Conservation (phyloP, 352 stramenopile species). For the Globisporangium megalacanthum region DNA sequence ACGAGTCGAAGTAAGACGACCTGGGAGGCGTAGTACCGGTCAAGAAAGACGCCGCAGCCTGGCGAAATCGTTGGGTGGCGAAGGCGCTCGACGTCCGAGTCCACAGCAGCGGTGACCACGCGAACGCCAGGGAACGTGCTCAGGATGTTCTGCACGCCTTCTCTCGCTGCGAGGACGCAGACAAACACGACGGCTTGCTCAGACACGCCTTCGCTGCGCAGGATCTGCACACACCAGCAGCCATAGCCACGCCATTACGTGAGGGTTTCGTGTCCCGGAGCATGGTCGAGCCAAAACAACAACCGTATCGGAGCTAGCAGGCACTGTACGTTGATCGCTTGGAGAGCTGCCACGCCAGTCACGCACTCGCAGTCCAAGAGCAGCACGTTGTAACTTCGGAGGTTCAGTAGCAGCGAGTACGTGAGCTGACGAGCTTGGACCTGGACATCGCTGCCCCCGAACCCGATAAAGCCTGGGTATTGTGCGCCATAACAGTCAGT, state of each 20-base stretch:
- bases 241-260: too few species aligned
- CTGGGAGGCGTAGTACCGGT: background rate
- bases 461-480: slow-evolving; percentile 7
- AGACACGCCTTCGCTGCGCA: slow-evolving; percentile 5
- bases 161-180: slow-evolving; percentile 6
- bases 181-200: slow-evolving; percentile 10
- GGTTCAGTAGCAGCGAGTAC: slow-evolving; percentile 2
- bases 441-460: slow-evolving; percentile 7
- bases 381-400: slow-evolving; percentile 3
- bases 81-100: background rate
- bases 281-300: background rate
- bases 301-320: too few species aligned
- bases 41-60: background rate
- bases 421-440: background rate
- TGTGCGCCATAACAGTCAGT: too few species aligned
- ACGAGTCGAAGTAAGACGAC: background rate
- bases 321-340: slow-evolving; percentile 11
- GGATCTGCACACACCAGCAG: slow-evolving; percentile 3
- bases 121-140: background rate
- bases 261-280: too few species aligned
- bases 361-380: slow-evolving; percentile 10
- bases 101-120: background rate
- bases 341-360: slow-evolving; percentile 5
- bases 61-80: background rate
- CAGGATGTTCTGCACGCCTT: slow-evolving; percentile 4